phyloP scores from a whole-genome alignment of 1,284 basidiomycete species.

The Ceratobasidium sp. region DNA sequence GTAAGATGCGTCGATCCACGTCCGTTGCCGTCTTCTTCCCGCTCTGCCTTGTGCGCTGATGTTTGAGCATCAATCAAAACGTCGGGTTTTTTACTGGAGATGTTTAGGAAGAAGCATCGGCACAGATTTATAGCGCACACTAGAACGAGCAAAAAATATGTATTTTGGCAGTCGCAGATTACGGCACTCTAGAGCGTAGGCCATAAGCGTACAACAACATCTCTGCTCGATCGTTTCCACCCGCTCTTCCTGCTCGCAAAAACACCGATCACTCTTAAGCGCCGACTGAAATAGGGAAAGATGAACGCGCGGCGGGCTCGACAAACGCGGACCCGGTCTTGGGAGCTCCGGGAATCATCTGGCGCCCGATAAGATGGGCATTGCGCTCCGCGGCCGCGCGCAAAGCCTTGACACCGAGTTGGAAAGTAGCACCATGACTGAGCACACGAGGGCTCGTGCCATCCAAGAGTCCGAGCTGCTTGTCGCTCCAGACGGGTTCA shows the following conservation, averaged over 20 bases:
- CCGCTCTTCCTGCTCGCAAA: constrained; percentile 15
- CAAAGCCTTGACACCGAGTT: constrained; percentile 44
- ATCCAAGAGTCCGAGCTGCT: constrained; percentile 83
- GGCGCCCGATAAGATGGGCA: constrained; percentile 36
- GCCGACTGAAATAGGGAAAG: constrained; percentile 18
- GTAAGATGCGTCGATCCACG: not conserved
- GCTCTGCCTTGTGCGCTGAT: constrained; percentile 3
- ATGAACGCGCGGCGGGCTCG: constrained; percentile 21
- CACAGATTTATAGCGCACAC: not conserved
- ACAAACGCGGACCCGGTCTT: constrained; percentile 17
- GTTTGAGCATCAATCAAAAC: constrained; percentile 6
- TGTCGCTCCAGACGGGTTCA: constrained; percentile 89
- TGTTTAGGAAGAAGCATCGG: constrained; percentile 5
- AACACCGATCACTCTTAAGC: constrained; percentile 17
- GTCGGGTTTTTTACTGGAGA: not conserved
- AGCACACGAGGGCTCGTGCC: constrained; percentile 78
- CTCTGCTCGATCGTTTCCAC: constrained; percentile 1
- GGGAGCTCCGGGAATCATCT: constrained; percentile 1
- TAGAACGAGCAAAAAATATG: constrained; percentile 35
- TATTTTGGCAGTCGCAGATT: constrained; percentile 21
- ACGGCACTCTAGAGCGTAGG: not conserved
- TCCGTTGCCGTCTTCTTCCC: not conserved
- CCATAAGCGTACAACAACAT: constrained; percentile 27
- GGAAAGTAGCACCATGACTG: constrained; percentile 43
- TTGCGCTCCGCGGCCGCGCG: constrained; percentile 43